phyloP scores from a whole-genome alignment of 2,329 filamentous ascomycete genomes.

The Aureobasidium sp. region DNA sequence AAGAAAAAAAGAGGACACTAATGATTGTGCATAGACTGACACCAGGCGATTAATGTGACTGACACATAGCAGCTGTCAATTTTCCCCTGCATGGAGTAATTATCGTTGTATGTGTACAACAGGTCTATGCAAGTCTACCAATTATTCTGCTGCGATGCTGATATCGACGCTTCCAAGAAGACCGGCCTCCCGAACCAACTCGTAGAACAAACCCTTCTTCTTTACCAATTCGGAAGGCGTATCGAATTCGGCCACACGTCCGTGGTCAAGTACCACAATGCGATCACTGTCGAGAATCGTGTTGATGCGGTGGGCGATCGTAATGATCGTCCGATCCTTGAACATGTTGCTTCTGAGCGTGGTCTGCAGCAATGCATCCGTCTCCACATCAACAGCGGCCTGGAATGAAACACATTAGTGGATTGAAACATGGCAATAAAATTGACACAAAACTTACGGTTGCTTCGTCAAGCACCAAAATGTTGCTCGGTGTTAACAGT shows the following conservation, averaged over 20 bases:
- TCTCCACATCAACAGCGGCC: conserved; percentile 64
- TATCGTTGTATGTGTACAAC: conserved; percentile 2
- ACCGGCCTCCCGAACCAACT: conserved; percentile 85
- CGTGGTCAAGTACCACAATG: conserved; percentile 88
- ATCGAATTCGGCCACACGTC: conserved; percentile 87
- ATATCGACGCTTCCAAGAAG: conserved; percentile 46
- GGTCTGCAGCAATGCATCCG: conserved; percentile 57
- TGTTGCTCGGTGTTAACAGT: conserved; percentile 90
- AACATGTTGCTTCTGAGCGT: conserved; percentile 63
- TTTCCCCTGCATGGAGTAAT: not conserved
- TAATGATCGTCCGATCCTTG: conserved; percentile 91
- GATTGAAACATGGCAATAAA: not conserved
- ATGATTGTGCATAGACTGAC: not conserved
- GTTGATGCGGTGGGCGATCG: conserved; percentile 96
- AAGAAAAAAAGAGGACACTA: not conserved
- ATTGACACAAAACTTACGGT: conserved; percentile 64
- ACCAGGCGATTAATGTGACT: not conserved
- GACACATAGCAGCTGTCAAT: conserved; percentile 13
- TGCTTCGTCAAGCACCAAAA: conserved; percentile 93
- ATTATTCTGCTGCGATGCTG: conserved; percentile 3
- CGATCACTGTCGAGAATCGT: conserved; percentile 86
- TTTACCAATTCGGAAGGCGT: conserved; percentile 71
- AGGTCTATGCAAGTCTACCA: not conserved
- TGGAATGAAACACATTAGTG: conserved; percentile 24
- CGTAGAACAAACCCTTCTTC: conserved; percentile 73